Conservation (phyloP, 129 eudicot genomes). For the Kitagawia praeruptora region DNA sequence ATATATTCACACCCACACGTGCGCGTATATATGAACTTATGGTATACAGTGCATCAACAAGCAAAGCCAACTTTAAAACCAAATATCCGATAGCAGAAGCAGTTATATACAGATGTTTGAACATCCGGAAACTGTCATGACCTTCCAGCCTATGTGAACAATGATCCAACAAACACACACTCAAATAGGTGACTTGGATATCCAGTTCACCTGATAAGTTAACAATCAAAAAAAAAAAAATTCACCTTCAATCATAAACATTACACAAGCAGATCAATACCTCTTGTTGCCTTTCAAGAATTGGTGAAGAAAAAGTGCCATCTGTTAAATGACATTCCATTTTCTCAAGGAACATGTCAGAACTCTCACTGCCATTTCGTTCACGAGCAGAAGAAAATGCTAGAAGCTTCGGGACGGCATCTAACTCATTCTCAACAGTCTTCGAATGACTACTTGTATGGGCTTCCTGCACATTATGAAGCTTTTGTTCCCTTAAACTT, state of each 20-base stretch:
- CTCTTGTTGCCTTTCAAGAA: slow-evolving; percentile 32
- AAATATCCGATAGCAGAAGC: neutral
- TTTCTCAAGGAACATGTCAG: slow-evolving; percentile 14
- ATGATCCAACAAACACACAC: neutral
- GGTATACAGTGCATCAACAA: neutral
- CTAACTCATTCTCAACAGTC: slow-evolving; percentile 13
- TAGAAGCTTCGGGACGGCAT: slow-evolving; percentile 18
- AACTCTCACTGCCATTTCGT: slow-evolving; percentile 25
- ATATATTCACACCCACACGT: neutral
- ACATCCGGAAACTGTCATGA: neutral
- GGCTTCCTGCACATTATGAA: slow-evolving; percentile 15
- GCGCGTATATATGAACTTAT: neutral
- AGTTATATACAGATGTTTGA: neutral
- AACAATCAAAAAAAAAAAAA: too few relatives aligned
- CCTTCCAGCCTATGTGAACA: neutral
- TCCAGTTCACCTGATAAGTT: neutral
- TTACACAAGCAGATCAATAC: slow-evolving; percentile 25
- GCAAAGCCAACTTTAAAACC: neutral
- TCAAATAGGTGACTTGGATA: neutral
- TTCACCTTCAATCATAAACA: too few relatives aligned
- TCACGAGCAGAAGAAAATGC: slow-evolving; percentile 14
- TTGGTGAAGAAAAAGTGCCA: slow-evolving; percentile 18
- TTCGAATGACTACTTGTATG: slow-evolving; percentile 16
- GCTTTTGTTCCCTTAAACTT: slow-evolving; percentile 23
- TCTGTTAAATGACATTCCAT: slow-evolving; percentile 18